Evolutionary conservation across 1,284 basidiomycete genomes (phyloP).

Genomic region (Sporisorium sorghi): DNA sequence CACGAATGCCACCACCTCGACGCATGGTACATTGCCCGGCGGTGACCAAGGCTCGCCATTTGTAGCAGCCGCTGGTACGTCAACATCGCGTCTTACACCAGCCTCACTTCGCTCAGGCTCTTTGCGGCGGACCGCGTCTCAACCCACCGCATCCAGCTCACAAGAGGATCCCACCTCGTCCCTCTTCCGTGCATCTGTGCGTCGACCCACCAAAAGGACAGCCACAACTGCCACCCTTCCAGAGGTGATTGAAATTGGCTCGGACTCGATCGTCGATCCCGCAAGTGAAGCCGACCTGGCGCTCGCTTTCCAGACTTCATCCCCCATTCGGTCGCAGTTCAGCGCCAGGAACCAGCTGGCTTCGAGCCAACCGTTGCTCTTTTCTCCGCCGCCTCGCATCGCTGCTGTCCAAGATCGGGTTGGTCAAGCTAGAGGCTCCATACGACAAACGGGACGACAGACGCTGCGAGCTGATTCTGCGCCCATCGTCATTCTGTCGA

Average conservation of each 20-base stretch:
- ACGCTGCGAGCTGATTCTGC: constrained; percentile 20
- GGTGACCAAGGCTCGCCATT: neutral
- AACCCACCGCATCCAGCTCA: constrained; percentile 28
- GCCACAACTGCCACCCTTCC: constrained; percentile 4
- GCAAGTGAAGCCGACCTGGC: constrained; percentile 22
- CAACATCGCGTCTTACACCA: constrained; percentile 11
- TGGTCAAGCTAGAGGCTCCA: neutral
- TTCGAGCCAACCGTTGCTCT: constrained; percentile 29
- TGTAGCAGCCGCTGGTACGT: neutral
- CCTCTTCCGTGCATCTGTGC: constrained; percentile 6
- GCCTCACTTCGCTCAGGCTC: constrained; percentile 21
- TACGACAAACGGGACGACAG: neutral
- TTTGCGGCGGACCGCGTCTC: constrained; percentile 35
- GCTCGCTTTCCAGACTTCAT: constrained; percentile 17
- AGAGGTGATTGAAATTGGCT: constrained; percentile 44
- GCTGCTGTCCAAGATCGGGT: neutral
- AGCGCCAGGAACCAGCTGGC: constrained; percentile 17
- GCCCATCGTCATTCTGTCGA: constrained; percentile 43
- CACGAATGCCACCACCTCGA: neutral
- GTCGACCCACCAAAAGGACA: constrained; percentile 11
- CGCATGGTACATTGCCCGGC: neutral
- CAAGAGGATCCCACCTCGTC: constrained; percentile 34
- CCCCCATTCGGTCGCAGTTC: constrained; percentile 42
- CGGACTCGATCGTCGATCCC: constrained; percentile 37
- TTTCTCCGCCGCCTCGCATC: constrained; percentile 19